Base-by-base conservation (phyloP, 1,284 basidiomycete species). In the Vanrija sp. region DNA sequence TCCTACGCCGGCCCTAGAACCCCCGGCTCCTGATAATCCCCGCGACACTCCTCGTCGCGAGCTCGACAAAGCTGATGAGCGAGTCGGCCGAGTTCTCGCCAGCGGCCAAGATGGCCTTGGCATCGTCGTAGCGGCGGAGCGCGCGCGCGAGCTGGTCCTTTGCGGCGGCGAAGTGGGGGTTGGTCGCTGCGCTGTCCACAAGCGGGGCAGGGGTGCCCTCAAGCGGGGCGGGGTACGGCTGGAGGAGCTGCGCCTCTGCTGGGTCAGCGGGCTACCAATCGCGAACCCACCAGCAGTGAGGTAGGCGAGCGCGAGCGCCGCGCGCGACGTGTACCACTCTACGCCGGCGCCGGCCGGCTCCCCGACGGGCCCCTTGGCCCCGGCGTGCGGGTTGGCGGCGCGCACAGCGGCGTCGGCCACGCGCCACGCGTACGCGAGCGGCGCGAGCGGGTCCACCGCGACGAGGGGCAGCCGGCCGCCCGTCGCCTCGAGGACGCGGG, bases 261-360 rank as follows among this genome's bases (percentile, higher is more conserved):
- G 31, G 6, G 41, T 51, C 39, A 53, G 42, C 45, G 38, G 14
- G 20, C 44, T 19, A 7, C 6, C 37, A 14, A 10, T 1, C 16
- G 16, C 7, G 1, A 2, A 54, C 64, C 59, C 55, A 65, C 68
- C 68, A 19, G 69, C 63, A 20, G 58, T 41, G 12, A 74, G 63
- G 37, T 72, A 74, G 6, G 64, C 69, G 4, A 68, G 18, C 19
- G 60, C 59, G 9, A 74, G 45, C 2, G 62, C 66, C 9, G 63
- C 50, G 31, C 72, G 47, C 3, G 64, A 55, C 0, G 63, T 51
- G 49, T 74, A 74, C 70, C 71, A 72, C 55, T 72, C 71, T 9
- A 67, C 65, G 6, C 72, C 72, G 10, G 67, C 57, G 10, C 72
- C 72, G 2, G 62, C 53, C 3, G 66, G 66, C 54, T 74, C 72